These are phyloP conservation scores for Coniochaeta sp. DNA, from an alignment of 2,329 filamentous ascomycete genomes.

Conservation along the genomic window DNA sequence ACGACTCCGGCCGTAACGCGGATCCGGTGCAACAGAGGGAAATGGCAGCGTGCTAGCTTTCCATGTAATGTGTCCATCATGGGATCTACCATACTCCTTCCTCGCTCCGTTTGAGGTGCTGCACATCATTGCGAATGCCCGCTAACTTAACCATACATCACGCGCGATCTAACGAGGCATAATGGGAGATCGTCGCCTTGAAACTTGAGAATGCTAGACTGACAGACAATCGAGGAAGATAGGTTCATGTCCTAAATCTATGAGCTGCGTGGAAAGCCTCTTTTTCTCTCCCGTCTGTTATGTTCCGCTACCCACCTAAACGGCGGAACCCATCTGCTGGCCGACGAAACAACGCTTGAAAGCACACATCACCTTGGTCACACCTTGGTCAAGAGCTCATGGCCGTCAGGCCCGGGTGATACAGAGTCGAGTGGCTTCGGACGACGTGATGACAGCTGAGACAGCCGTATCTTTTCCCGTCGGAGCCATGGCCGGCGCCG, in stretches of 20 bases:
- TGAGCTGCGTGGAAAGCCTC: no score
- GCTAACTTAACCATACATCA: no score
- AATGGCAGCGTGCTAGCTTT: no score
- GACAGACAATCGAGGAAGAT: neutral
- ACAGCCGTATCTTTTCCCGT: neutral
- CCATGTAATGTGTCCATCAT: no score
- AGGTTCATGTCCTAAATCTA: no score
- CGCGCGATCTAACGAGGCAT: neutral
- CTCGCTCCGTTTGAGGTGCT: neutral
- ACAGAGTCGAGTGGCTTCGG: neutral
- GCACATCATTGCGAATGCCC: no score
- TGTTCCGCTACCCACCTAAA: neutral
- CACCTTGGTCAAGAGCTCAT: no score
- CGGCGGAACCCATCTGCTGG: neutral
- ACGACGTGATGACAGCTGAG: neutral
- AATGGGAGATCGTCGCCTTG: neutral
- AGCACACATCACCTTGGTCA: no score
- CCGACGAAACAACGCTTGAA: neutral
- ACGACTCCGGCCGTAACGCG: no score
- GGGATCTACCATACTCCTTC: no score
- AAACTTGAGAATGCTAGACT: neutral
- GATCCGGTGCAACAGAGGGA: no score
- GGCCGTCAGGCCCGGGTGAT: neutral
- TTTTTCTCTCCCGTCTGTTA: no score
- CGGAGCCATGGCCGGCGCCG: neutral